These are phyloP conservation scores for Termitomyces sp. DNA, from an alignment of 1,284 basidiomycete species.

Conservation along the genomic window DNA sequence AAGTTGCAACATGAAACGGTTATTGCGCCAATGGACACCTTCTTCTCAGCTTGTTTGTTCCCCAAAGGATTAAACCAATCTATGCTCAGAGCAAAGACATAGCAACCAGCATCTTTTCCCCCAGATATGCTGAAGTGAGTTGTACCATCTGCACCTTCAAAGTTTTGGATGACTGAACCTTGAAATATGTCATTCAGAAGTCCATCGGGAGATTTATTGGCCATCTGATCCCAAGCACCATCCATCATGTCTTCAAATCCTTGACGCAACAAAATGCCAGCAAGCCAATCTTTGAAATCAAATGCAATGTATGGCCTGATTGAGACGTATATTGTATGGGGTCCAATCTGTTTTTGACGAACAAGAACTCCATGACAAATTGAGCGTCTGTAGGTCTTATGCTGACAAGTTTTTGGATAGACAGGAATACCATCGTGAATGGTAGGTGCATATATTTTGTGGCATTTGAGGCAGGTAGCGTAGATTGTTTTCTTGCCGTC, in stretches of 20 bases:
- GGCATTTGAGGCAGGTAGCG: no score
- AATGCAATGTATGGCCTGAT: no score
- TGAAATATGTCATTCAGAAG: conserved; percentile 27
- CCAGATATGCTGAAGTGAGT: conserved; percentile 19
- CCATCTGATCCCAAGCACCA: not conserved
- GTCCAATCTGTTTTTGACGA: no score
- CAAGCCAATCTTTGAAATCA: not conserved
- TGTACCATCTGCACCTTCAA: conserved; percentile 23
- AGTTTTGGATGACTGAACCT: conserved; percentile 21
- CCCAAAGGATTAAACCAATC: not conserved
- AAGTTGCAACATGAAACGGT: conserved; percentile 28
- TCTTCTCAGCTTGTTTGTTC: conserved; percentile 21
- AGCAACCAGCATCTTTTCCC: conserved; percentile 11
- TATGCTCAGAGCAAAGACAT: not conserved
- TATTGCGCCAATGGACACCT: conserved; percentile 28
- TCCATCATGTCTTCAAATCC: conserved; percentile 9
- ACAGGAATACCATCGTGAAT: no score
- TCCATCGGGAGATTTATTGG: not conserved
- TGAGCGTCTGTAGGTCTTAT: no score
- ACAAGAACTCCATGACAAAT: no score
- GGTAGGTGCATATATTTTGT: no score
- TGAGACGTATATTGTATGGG: no score
- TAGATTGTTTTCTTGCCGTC: no score
- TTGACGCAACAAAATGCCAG: not conserved
- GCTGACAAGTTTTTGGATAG: no score